Base-by-base conservation (phyloP, 2,329 filamentous ascomycete genomes). In the Karstenula rhodostoma region DNA sequence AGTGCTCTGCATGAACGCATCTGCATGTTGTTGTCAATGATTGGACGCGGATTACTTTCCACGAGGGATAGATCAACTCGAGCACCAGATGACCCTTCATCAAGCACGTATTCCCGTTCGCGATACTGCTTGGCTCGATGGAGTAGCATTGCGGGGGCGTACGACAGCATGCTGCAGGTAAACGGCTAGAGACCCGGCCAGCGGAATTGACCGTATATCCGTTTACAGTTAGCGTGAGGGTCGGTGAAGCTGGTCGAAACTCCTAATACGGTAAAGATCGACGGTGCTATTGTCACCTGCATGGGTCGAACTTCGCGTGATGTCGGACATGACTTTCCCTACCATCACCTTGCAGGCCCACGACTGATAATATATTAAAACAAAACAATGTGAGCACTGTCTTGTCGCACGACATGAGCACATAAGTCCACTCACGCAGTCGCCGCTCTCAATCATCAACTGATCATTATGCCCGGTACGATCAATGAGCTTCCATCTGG, bases 401-500 rank as follows among this genome's bases (percentile, higher is more conserved):
- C n/a, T n/a, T n/a, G n/a, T n/a, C n/a, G n/a, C n/a, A n/a, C n/a
- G n/a, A n/a, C n/a, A n/a, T n/a, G n/a, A 23, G n/a, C 12, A 48
- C 44, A 32, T 6, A 10, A 32, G 29, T 32, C 12, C 7, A 32
- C 2, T 32, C 8, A 10, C 29, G 8, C 29, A 32, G 12, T 10
- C 29, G 12, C 8, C 27, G 27, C 27, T 8, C 4, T 4, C 29
- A 10, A 9, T 32, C 29, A 32, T 32, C n/a, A 27, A n/a, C 17
- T n/a, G 5, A 44, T 54, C 40, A 54, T 4, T 22, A 54, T 54
- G 51, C 35, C 37, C 15, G n/a, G 27, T 22, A 27, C 48, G 17
- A 29, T 42, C 17, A 51, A 42, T 23, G 55, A 57, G 15, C 49
- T 61, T 27, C 59, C 59, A 29, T 35, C 53, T 2, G 60, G 61